Conservation (phyloP, 257 asterid species). For the Nicotiana obtusifolia region DNA sequence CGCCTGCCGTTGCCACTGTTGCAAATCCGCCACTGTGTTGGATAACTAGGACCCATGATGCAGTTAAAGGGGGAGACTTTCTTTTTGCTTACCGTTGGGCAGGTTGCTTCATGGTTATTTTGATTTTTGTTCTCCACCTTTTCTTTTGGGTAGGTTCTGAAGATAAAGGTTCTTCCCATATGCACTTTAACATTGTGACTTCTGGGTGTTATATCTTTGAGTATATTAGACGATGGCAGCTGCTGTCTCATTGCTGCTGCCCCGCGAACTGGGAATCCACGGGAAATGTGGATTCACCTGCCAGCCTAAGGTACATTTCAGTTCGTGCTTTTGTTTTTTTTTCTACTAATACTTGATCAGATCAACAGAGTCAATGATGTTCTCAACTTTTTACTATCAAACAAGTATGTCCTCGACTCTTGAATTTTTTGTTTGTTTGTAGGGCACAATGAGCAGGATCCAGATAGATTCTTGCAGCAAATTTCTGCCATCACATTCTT, state of each 20-base stretch:
- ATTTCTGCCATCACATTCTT: conserved; percentile 22
- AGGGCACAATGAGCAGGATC: conserved; percentile 28
- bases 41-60: background rate
- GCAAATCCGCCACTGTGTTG: background rate
- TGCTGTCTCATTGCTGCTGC: conserved; percentile 29
- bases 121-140: background rate
- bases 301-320: conserved; percentile 24
- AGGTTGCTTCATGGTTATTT: background rate
- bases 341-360: background rate
- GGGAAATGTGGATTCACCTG: conserved; percentile 13
- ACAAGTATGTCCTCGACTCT: background rate
- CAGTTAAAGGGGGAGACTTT: background rate
- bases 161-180: conserved; percentile 8
- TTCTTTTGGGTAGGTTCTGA: conserved; percentile 1
- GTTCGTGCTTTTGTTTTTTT: background rate
- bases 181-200: conserved; percentile 1
- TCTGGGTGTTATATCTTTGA: conserved; percentile 7
- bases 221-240: conserved; percentile 29
- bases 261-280: conserved; percentile 17
- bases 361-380: background rate
- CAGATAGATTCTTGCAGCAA: conserved; percentile 12
- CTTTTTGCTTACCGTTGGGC: background rate
- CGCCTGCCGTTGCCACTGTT: no score
- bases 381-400: background rate
- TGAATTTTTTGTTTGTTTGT: background rate